phyloP scores from a whole-genome alignment of 176 grass and related monocot genomes.

The Phoenix roebelenii region DNA sequence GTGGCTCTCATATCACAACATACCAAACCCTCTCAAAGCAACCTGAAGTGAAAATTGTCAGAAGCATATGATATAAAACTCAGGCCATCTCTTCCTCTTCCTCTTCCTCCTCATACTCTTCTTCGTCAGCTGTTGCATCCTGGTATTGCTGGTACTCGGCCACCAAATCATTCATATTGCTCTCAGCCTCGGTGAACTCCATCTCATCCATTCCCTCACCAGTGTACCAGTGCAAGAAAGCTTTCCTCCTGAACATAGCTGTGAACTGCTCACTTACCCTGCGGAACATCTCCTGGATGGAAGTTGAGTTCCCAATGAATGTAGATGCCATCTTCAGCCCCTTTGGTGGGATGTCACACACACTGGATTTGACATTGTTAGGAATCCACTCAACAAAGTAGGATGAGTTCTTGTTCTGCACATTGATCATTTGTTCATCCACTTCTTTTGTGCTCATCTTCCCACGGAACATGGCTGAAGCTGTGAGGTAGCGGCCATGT shows the following conservation, averaged over 20 bases:
- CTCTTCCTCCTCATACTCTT: slow-evolving; percentile 73
- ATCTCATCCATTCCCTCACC: slow-evolving; percentile 92
- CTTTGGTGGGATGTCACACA: slow-evolving; percentile 66
- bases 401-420: slow-evolving; percentile 89
- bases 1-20: too few species aligned
- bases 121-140: slow-evolving; percentile 61
- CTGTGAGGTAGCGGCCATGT: slow-evolving; percentile 78
- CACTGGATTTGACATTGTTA: slow-evolving; percentile 76
- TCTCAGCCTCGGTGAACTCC: slow-evolving; percentile 92
- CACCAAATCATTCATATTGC: slow-evolving; percentile 92
- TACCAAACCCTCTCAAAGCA: too few species aligned
- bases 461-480: slow-evolving; percentile 80
- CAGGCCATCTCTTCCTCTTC: slow-evolving; percentile 14
- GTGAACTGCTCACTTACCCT: slow-evolving; percentile 79
- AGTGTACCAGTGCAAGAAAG: slow-evolving; percentile 91
- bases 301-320: slow-evolving; percentile 76
- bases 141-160: slow-evolving; percentile 93
- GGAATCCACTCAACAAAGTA: slow-evolving; percentile 95
- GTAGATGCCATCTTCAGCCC: slow-evolving; percentile 67
- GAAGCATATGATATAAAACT: too few species aligned
- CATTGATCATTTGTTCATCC: slow-evolving; percentile 84
- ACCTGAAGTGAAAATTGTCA: too few species aligned
- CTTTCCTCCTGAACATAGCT: slow-evolving; percentile 87
- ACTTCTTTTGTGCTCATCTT: slow-evolving; percentile 98
- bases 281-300: slow-evolving; percentile 91